A percentile compares a stretch with the other conserved stretches of the same genome.
Conservation (phyloP, 805 yeast genomes). For the Sugiyamaella floridensis region DNA sequence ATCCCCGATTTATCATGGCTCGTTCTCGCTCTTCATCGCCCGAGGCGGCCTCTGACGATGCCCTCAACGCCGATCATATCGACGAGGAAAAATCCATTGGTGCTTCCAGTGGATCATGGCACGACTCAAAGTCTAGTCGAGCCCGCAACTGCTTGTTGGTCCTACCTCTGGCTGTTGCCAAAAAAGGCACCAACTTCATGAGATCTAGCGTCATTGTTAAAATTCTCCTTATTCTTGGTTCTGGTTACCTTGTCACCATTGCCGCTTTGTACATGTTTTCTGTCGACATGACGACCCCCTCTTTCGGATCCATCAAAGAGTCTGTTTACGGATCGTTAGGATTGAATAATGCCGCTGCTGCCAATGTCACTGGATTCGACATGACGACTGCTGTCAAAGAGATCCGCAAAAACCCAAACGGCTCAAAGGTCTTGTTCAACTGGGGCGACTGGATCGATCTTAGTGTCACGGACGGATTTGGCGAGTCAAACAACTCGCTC, state of each 20-base stretch:
- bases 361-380: constrained; percentile 1
- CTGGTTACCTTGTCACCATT: constrained; percentile 12
- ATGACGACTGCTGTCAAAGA: background rate
- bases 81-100: background rate
- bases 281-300: constrained; percentile 4
- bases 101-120: background rate
- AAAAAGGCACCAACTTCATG: background rate
- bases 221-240: constrained; percentile 11
- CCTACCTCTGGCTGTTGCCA: background rate
- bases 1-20: background rate
- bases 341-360: background rate
- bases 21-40: background rate
- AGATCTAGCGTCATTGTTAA: constrained; percentile 16
- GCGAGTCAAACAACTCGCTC: background rate
- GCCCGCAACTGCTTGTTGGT: background rate
- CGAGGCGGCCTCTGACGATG: background rate
- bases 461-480: constrained; percentile 8
- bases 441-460: constrained; percentile 30
- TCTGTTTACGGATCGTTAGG: background rate
- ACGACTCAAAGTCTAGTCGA: background rate
- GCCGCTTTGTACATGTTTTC: constrained; percentile 13
- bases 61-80: background rate
- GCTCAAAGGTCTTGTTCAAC: constrained; percentile 15
- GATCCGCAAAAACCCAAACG: background rate
- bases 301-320: constrained; percentile 2